phyloP scores from a whole-genome alignment of 1,284 basidiomycete genomes.

The Paramarasmius palmivorus region DNA sequence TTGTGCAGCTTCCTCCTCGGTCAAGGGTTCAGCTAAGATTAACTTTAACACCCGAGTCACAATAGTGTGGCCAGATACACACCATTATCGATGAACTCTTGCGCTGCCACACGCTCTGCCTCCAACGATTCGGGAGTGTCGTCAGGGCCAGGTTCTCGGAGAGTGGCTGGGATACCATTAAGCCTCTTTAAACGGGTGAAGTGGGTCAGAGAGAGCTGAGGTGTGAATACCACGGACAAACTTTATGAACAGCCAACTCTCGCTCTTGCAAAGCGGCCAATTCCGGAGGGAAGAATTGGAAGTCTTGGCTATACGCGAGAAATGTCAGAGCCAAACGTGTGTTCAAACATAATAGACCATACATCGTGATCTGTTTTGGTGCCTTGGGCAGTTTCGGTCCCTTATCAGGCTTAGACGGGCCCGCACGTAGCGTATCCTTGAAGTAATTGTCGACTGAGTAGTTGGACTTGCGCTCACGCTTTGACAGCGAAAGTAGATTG shows the following conservation, averaged over 20 bases:
- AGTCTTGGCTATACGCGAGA: slow-evolving; percentile 73
- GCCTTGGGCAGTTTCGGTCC: slow-evolving; percentile 83
- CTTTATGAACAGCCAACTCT: slow-evolving; percentile 84
- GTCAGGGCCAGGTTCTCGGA: slow-evolving; percentile 71
- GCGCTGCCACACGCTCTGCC: slow-evolving; percentile 77
- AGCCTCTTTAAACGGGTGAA: slow-evolving; percentile 43
- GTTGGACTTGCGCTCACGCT: slow-evolving; percentile 94
- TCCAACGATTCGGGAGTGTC: slow-evolving; percentile 87
- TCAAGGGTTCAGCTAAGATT: slow-evolving; percentile 77
- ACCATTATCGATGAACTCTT: slow-evolving; percentile 88
- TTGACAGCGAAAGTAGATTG: slow-evolving; percentile 89
- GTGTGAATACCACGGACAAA: slow-evolving; percentile 21
- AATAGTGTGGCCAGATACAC: slow-evolving; percentile 9
- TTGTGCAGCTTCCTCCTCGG: slow-evolving; percentile 78
- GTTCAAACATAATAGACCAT: slow-evolving; percentile 28
- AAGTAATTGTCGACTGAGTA: slow-evolving; percentile 95
- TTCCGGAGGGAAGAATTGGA: slow-evolving; percentile 93
- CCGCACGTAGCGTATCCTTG: slow-evolving; percentile 87
- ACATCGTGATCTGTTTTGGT: slow-evolving; percentile 89
- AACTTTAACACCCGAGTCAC: too few species aligned
- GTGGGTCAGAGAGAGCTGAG: not conserved
- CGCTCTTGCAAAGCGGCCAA: slow-evolving; percentile 86
- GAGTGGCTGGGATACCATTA: slow-evolving; percentile 75
- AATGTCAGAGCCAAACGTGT: not conserved
- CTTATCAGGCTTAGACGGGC: slow-evolving; percentile 81